Percentiles rank a stretch among this genome's conserved stretches.
Conservation (phyloP, 2,329 filamentous ascomycete species). For the Apiospora arundinis region DNA sequence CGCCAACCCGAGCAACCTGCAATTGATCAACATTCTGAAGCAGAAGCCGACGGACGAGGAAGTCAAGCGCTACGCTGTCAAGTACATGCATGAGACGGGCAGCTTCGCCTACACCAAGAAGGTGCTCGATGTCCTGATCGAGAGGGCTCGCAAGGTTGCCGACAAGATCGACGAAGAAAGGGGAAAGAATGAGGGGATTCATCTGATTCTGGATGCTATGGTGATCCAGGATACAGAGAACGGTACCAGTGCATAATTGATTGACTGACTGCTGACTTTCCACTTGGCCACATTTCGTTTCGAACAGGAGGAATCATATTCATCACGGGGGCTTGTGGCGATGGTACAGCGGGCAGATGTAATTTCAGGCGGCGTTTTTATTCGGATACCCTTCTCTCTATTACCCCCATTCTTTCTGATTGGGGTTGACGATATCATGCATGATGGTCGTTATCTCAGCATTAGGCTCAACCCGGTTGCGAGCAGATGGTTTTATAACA, state of each 20-base stretch:
- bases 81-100: conserved; percentile 88
- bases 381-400: conserved; percentile 26
- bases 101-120: conserved; percentile 85
- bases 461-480: not conserved
- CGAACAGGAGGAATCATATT: not conserved
- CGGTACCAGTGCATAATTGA: not conserved
- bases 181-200: conserved; percentile 63
- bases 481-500: not conserved
- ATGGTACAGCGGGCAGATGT: not conserved
- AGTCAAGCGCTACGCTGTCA: conserved; percentile 89
- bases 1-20: conserved; percentile 72
- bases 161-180: conserved; percentile 67
- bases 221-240: conserved; percentile 30
- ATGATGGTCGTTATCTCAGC: not conserved
- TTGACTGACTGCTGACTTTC: not conserved
- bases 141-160: conserved; percentile 67
- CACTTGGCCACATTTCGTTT: not conserved
- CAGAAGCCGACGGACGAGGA: conserved; percentile 87
- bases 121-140: conserved; percentile 68
- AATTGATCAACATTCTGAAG: conserved; percentile 90
- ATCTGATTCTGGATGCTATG: conserved; percentile 74
- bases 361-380: conserved; percentile 20
- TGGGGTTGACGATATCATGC: conserved; percentile 8
- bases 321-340: not conserved
- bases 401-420: conserved; percentile 7